phyloP scores from a whole-genome alignment of 2,329 filamentous ascomycete species.

The Truncatella angustata region DNA sequence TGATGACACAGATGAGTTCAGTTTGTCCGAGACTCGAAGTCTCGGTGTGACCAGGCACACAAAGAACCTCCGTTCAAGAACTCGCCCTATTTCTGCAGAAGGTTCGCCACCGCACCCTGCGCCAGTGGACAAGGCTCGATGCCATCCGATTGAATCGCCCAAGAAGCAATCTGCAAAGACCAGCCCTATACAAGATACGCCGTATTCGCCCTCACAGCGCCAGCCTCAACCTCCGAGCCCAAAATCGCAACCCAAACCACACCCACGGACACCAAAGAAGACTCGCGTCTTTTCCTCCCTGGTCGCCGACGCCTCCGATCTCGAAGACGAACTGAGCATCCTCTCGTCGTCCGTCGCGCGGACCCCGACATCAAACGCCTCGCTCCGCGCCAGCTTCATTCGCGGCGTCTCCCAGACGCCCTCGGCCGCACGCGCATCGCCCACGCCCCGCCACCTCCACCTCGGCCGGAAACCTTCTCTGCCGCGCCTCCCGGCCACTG shows the following conservation, averaged over 20 bases:
- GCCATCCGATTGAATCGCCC: too few relatives aligned
- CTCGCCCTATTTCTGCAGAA: neutral
- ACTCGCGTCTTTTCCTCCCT: slow-evolving; percentile 9
- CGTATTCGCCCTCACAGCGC: neutral
- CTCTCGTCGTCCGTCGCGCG: neutral
- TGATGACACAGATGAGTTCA: too few relatives aligned
- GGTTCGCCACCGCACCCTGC: neutral
- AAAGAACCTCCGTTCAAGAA: too few relatives aligned
- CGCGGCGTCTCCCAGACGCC: neutral
- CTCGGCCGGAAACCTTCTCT: neutral
- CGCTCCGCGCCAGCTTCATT: neutral
- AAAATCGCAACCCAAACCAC: neutral
- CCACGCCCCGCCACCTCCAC: neutral
- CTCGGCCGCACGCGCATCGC: neutral
- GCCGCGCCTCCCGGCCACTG: neutral
- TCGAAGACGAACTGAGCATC: slow-evolving; percentile 10
- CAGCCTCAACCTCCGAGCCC: neutral
- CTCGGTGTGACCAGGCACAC: too few relatives aligned
- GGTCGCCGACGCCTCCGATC: slow-evolving; percentile 8
- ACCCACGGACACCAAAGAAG: slow-evolving; percentile 1
- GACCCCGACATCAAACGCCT: slow-evolving; percentile 1
- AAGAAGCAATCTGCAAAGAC: neutral
- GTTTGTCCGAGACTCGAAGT: too few relatives aligned
- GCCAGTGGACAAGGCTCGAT: too few relatives aligned
- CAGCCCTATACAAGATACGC: neutral